Base-by-base conservation (phyloP, 2,329 filamentous ascomycete genomes). In the Teratosphaeria viscida region DNA sequence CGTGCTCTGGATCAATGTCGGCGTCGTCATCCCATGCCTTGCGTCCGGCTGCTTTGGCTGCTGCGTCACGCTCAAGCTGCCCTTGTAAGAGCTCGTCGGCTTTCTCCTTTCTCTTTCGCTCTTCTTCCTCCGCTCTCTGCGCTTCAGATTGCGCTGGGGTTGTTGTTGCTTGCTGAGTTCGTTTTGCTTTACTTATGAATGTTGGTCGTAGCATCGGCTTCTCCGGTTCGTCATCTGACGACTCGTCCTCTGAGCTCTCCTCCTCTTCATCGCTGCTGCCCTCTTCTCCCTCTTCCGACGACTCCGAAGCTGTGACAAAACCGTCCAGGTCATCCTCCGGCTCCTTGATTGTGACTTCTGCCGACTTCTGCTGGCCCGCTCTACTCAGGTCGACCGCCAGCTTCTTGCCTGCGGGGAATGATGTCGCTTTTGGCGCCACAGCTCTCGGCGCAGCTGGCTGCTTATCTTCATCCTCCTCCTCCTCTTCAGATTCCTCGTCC, bases 21-120 rank as follows among this genome's bases (percentile, higher is more conserved):
- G 83, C 81, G 63, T 90, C 86, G 65, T 90, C 86, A 67, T 96
- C 92, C 91, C 92, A 96, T 68, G 90, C 86, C 71, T 89, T 90
- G 74, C 90, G 91, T 12, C 85, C 87, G 0, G 85, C 84, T 0
- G 85, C 85, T 58, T 86, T 84, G 26, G 88, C 89, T 3, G 87
- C 87, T 0, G 89, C 82, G 67, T 92, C 88, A 65, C 89, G 89
- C 68, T 88, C 86, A 52, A 97, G 85, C 71, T 97, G 91, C 66
- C 92, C 90, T 71, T 96, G 90, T 14, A 99, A 85, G 10, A 97
- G 78, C 59, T 83, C 85, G 71, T 96, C 87, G 12, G 88, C 84
- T 60, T 87, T 84, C 47, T 87, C 86, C 71, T 87, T 85, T 62
- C 83, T 85, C 39, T 84, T 82, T 1, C 80, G 73, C 62, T 82